A percentile compares a stretch with the other conserved stretches of the same genome.
Conservation (phyloP, 2,329 filamentous ascomycete species). For the Cryphonectria naterciae region DNA sequence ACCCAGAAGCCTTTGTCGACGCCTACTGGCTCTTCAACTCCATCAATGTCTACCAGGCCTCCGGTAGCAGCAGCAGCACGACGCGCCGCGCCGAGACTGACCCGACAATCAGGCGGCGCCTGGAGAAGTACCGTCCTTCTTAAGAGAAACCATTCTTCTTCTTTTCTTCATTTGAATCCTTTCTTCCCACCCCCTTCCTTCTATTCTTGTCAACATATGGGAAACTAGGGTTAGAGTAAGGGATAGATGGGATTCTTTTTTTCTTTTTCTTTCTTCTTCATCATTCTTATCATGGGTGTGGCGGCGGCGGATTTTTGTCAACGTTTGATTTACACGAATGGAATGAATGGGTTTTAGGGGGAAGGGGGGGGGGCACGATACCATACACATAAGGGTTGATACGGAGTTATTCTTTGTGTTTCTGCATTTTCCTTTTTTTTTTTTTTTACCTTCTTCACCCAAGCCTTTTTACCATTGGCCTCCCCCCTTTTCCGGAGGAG, state of each 20-base stretch:
- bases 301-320: background rate
- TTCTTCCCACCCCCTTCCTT: background rate
- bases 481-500: no score
- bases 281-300: background rate
- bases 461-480: background rate
- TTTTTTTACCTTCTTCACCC: background rate
- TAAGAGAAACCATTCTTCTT: background rate
- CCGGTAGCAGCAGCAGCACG: background rate
- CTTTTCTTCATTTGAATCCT: background rate
- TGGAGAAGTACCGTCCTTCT: constrained; percentile 16
- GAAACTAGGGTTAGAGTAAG: background rate
- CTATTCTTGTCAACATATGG: background rate
- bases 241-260: background rate
- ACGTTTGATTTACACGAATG: no score
- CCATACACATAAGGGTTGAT: background rate
- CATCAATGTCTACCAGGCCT: constrained; percentile 55
- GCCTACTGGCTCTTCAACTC: constrained; percentile 51
- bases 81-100: background rate
- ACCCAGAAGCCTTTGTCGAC: constrained; percentile 26
- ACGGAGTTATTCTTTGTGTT: background rate
- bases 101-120: background rate
- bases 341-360: no score
- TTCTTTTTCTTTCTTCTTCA: background rate
- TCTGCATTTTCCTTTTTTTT: background rate
- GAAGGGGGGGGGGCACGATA: background rate